These are phyloP conservation scores for Allomyces arbusculus DNA, from an alignment of 192 early-diverging fungal genomes.

Conservation along the genomic window DNA sequence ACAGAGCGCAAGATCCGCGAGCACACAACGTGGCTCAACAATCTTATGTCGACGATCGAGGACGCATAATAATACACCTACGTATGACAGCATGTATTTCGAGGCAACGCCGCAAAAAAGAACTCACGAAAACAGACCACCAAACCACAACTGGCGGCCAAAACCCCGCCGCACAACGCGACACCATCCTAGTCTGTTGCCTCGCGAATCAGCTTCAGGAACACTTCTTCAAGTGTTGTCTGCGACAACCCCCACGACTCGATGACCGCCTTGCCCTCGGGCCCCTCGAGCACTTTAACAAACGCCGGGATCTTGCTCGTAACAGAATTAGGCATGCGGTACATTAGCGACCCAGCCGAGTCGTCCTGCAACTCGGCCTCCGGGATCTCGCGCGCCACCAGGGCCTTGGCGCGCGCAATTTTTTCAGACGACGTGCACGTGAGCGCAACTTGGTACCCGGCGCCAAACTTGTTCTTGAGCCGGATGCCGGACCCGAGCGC, in stretches of 20 bases:
- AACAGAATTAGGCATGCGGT: conserved; percentile 32
- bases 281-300: conserved; percentile 32
- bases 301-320: conserved; percentile 23
- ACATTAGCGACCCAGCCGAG: conserved; percentile 41
- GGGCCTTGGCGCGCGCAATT: conserved; percentile 21
- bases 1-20: too few relatives aligned
- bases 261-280: neutral
- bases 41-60: too few relatives aligned
- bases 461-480: conserved; percentile 52
- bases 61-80: too few relatives aligned
- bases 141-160: too few relatives aligned
- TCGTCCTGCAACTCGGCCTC: conserved; percentile 44
- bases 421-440: conserved; percentile 23
- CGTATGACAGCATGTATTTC: too few relatives aligned
- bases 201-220: conserved; percentile 10
- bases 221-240: conserved; percentile 28
- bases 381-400: conserved; percentile 21
- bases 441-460: conserved; percentile 46
- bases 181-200: neutral
- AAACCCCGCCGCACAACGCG: too few relatives aligned
- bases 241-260: conserved; percentile 14
- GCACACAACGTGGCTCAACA: too few relatives aligned
- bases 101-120: too few relatives aligned
- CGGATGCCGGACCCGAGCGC: conserved; percentile 40
- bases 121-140: too few relatives aligned